phyloP scores from a whole-genome alignment of 768 basidiomycete genomes.

The Trametes cingulata region DNA sequence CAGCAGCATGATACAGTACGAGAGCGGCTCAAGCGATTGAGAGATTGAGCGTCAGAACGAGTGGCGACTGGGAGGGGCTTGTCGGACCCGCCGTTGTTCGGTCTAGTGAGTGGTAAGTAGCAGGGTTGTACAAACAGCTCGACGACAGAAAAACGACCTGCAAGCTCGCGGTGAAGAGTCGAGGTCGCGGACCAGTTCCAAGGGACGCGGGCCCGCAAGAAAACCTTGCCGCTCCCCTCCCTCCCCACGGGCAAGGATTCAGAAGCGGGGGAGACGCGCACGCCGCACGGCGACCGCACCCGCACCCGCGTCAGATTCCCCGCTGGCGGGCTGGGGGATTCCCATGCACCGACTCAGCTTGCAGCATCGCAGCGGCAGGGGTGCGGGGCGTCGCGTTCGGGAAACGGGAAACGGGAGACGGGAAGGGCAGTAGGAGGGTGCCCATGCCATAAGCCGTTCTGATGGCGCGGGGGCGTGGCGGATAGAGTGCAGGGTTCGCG shows the following conservation, averaged over 20 bases:
- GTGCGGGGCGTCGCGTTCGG: neutral
- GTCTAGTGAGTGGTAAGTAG: too few species aligned
- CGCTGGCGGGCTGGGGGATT: too few species aligned
- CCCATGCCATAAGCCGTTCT: neutral
- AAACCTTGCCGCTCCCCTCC: too few species aligned
- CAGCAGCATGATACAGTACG: neutral
- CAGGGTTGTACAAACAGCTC: too few species aligned
- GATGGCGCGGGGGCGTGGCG: neutral
- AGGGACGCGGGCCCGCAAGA: too few species aligned
- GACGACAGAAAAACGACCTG: too few species aligned
- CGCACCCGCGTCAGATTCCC: too few species aligned
- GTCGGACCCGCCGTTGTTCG: constrained; percentile 2
- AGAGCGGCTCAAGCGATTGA: neutral
- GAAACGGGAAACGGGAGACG: neutral
- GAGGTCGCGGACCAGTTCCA: neutral
- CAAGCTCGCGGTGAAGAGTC: neutral
- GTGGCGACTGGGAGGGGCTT: neutral
- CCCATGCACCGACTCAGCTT: too few species aligned
- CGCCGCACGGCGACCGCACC: too few species aligned
- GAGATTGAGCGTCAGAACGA: neutral
- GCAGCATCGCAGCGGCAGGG: too few species aligned
- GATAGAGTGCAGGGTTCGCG: neutral
- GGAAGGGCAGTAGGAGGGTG: neutral
- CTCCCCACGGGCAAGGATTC: too few species aligned
- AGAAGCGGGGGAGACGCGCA: too few species aligned